Percentiles rank a stretch among this genome's conserved stretches.
These are phyloP conservation scores for Punctularia strigosozonata DNA, from an alignment of 768 basidiomycete species.

Conservation along the genomic window DNA sequence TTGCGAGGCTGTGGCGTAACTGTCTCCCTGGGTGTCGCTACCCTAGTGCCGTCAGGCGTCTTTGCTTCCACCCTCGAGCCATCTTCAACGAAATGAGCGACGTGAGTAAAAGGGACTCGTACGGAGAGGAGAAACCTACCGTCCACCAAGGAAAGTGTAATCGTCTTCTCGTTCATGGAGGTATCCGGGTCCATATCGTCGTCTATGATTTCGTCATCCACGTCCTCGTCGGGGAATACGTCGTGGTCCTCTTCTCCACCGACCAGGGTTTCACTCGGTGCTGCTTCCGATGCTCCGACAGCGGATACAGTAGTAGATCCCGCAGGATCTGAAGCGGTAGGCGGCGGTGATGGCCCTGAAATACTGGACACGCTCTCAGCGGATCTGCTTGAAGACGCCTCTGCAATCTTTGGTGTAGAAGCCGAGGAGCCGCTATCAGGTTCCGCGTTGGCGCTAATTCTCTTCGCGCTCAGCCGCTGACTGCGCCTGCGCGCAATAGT, in stretches of 20 bases:
- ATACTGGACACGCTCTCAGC: too few relatives aligned
- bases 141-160: conserved; percentile 72
- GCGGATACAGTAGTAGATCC: conserved; percentile 15
- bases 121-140: conserved; percentile 43
- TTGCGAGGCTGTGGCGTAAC: conserved; percentile 23
- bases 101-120: not conserved
- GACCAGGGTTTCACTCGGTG: conserved; percentile 45
- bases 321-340: conserved; percentile 13
- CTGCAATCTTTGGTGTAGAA: conserved; percentile 7
- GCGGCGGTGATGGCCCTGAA: conserved; percentile 1
- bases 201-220: conserved; percentile 78
- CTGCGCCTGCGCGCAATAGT: conserved; percentile 61
- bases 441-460: conserved; percentile 18
- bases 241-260: conserved; percentile 48
- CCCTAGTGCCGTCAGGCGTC: conserved; percentile 91
- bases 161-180: conserved; percentile 63
- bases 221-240: conserved; percentile 71
- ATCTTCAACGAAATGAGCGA: conserved; percentile 31
- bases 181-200: conserved; percentile 74
- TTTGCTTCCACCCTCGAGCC: conserved; percentile 93
- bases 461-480: conserved; percentile 70
- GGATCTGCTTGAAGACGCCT: too few relatives aligned
- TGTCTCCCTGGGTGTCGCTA: conserved; percentile 54
- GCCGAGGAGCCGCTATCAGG: conserved; percentile 8
- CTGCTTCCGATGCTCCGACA: conserved; percentile 26